Conservation (phyloP, 768 basidiomycete genomes). For the Hericium erinaceus region DNA sequence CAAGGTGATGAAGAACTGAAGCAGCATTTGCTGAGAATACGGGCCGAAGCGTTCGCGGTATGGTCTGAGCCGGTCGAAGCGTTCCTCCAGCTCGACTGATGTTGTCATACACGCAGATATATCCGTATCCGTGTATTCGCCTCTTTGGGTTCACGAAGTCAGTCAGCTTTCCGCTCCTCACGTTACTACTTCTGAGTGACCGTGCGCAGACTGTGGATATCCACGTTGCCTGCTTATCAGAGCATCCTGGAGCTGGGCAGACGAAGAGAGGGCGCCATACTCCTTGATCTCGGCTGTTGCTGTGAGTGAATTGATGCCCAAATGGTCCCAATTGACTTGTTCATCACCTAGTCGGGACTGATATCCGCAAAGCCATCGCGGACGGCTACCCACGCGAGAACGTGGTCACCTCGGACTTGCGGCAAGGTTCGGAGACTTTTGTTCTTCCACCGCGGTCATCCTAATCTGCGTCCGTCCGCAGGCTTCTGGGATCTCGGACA, state of each 20-base stretch:
- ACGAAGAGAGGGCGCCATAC: constrained; percentile 26
- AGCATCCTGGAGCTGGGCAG: constrained; percentile 26
- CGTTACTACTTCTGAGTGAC: not conserved
- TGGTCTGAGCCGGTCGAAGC: not conserved
- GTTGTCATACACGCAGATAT: constrained; percentile 8
- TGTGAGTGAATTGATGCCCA: constrained; percentile 16
- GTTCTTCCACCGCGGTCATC: not conserved
- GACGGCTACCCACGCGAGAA: constrained; percentile 34
- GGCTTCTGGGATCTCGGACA: constrained; percentile 56
- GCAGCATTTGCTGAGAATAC: constrained; percentile 21
- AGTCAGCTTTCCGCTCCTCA: not conserved
- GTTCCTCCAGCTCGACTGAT: not conserved
- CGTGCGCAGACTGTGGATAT: constrained; percentile 15
- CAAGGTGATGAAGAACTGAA: constrained; percentile 22
- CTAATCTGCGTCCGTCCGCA: constrained; percentile 12
- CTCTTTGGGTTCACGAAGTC: constrained; percentile 16
- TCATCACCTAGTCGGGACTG: constrained; percentile 26
- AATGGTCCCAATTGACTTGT: not conserved
- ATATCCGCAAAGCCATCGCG: constrained; percentile 29
- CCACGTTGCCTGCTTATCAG: constrained; percentile 16
- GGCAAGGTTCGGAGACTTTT: constrained; percentile 18
- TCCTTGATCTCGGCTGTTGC: constrained; percentile 37
- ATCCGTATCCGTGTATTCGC: constrained; percentile 24
- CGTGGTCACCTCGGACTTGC: constrained; percentile 29
- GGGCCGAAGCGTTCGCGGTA: constrained; percentile 22